phyloP scores from a whole-genome alignment of 345 rosid genomes.

The Eucalyptus polyanthemos region DNA sequence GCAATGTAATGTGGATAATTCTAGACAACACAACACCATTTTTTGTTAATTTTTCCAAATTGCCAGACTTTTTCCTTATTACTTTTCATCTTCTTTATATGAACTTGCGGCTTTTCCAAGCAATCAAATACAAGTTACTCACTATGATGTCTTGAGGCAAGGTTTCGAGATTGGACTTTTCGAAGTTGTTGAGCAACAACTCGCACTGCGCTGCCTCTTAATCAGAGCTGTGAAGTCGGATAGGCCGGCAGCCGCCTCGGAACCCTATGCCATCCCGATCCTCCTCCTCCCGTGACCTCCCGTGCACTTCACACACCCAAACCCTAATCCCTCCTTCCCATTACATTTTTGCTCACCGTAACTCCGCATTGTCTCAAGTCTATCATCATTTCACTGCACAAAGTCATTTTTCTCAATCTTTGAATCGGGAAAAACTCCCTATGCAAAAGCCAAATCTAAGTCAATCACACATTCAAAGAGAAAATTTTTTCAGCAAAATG shows the following conservation, averaged over 20 bases:
- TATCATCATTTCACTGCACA: neutral
- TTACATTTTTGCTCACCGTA: conserved; percentile 14
- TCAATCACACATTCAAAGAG: neutral
- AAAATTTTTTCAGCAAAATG: neutral
- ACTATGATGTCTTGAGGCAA: conserved; percentile 73
- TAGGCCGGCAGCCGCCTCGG: neutral
- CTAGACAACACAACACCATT: no score
- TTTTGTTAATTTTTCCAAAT: no score
- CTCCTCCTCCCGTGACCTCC: conserved; percentile 58
- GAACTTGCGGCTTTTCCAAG: conserved; percentile 56
- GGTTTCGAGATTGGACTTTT: conserved; percentile 39
- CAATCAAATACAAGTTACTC: neutral
- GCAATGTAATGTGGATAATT: no score
- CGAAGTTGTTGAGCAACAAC: neutral
- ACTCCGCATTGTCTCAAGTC: conserved; percentile 21
- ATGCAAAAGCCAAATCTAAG: neutral
- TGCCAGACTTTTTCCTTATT: neutral
- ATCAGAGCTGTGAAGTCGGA: neutral
- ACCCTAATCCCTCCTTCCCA: conserved; percentile 7
- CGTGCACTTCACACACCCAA: conserved; percentile 29
- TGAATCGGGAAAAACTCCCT: neutral
- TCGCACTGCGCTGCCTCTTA: conserved; percentile 40
- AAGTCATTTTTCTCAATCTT: neutral
- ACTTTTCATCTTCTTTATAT: neutral
- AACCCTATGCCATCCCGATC: conserved; percentile 23